Percentiles rank a stretch among this genome's conserved stretches.
Conservation (phyloP, 805 yeast genomes). For the Yarrowia bubula region DNA sequence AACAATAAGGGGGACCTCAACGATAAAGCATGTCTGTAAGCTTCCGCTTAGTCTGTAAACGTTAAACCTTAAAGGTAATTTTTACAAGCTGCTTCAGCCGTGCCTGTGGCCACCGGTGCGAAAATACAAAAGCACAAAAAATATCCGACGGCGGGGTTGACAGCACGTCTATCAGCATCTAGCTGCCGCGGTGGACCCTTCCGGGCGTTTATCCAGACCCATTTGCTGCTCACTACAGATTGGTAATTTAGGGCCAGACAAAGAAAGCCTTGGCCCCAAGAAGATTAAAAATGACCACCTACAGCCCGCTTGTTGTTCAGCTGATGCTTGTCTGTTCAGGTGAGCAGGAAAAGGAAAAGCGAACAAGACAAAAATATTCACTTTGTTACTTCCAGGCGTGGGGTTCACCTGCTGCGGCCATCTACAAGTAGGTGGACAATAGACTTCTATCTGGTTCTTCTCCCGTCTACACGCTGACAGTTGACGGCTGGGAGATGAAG, state of each 20-base stretch:
- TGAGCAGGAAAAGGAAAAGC: background rate
- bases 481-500: background rate
- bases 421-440: background rate
- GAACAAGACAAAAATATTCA: background rate
- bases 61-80: slow-evolving; percentile 11
- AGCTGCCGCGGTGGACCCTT: slow-evolving; percentile 8
- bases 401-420: background rate
- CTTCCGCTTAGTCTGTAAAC: slow-evolving; percentile 21
- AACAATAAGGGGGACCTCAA: slow-evolving; percentile 10
- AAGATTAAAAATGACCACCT: background rate
- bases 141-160: background rate
- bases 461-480: slow-evolving; percentile 10
- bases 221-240: background rate
- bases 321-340: slow-evolving; percentile 1
- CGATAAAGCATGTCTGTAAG: slow-evolving; percentile 7
- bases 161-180: background rate
- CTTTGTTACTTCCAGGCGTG: background rate
- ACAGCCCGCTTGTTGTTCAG: background rate
- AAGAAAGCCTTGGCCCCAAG: background rate
- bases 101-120: slow-evolving; percentile 6
- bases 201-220: background rate
- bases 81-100: slow-evolving; percentile 17
- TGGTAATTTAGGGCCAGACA: background rate
- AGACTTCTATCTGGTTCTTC: slow-evolving; percentile 1
- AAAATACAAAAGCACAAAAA: background rate